Conservation (phyloP, 2,329 filamentous ascomycete genomes). For the Spiromastix sp. region DNA sequence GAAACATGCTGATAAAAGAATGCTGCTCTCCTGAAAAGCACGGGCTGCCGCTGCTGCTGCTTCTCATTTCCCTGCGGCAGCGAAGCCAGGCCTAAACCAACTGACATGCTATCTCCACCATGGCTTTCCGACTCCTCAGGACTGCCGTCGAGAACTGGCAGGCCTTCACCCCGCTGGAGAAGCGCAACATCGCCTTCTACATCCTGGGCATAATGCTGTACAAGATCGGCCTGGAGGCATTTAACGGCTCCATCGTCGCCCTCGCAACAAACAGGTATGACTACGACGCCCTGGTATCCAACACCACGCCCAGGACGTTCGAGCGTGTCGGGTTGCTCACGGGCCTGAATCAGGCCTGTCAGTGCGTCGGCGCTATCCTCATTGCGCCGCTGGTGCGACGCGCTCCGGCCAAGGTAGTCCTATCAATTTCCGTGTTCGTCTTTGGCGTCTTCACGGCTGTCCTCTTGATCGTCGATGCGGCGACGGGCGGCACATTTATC, state of each 20-base stretch:
- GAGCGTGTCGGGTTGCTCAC: constrained; percentile 38
- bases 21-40: no score
- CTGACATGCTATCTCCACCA: no score
- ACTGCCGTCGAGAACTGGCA: constrained; percentile 14
- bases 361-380: constrained; percentile 41
- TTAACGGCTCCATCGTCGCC: constrained; percentile 41
- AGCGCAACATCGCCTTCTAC: constrained; percentile 38
- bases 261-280: constrained; percentile 42
- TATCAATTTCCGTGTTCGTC: constrained; percentile 34
- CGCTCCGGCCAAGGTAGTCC: constrained; percentile 38
- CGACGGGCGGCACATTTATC: constrained; percentile 38
- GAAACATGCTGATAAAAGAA: no score
- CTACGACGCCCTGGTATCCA: constrained; percentile 27
- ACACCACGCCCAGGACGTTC: constrained; percentile 31
- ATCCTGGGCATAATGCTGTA: constrained; percentile 43
- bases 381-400: constrained; percentile 42
- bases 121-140: not conserved
- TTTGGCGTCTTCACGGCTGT: constrained; percentile 40
- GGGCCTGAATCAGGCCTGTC: constrained; percentile 41
- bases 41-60: no score
- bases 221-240: constrained; percentile 43
- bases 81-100: no score
- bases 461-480: constrained; percentile 39
- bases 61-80: no score
- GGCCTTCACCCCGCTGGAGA: constrained; percentile 31